Conservation (phyloP, 1,284 basidiomycete species). For the Trichosporon coremiiforme region DNA sequence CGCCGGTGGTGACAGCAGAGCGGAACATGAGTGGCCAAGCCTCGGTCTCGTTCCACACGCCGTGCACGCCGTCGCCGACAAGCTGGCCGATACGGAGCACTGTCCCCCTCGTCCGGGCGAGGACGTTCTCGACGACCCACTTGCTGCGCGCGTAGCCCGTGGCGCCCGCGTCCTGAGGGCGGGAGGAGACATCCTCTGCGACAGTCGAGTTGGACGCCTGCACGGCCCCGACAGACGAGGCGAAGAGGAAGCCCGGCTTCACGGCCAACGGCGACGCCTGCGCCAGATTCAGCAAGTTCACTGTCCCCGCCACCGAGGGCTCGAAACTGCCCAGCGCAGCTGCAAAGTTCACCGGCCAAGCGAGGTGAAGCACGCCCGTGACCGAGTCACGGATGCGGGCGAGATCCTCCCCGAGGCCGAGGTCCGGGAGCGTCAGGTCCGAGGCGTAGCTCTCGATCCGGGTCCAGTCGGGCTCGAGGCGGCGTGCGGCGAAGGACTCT, state of each 20-base stretch:
- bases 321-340: slow-evolving; percentile 60
- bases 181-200: slow-evolving; percentile 40
- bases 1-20: slow-evolving; percentile 57
- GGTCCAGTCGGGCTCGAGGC: not conserved
- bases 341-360: slow-evolving; percentile 54
- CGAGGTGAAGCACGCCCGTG: slow-evolving; percentile 58
- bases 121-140: slow-evolving; percentile 66
- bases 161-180: slow-evolving; percentile 40
- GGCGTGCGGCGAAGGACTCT: not conserved
- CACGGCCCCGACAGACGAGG: slow-evolving; percentile 60
- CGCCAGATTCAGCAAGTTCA: slow-evolving; percentile 62
- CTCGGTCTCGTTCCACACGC: slow-evolving; percentile 66
- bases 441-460: slow-evolving; percentile 58
- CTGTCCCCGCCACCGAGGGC: slow-evolving; percentile 60
- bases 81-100: slow-evolving; percentile 59
- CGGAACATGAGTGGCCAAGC: slow-evolving; percentile 59
- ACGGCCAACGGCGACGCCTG: slow-evolving; percentile 17
- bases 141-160: slow-evolving; percentile 66
- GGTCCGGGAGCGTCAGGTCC: slow-evolving; percentile 43
- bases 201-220: slow-evolving; percentile 38
- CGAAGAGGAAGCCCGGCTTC: slow-evolving; percentile 60
- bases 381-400: slow-evolving; percentile 40
- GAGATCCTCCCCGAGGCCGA: slow-evolving; percentile 59
- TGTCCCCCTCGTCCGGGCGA: slow-evolving; percentile 48
- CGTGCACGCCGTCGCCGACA: slow-evolving; percentile 60